Evolutionary conservation across 208 protist genomes (phyloP), one percentile per base, ranked within the genome.

Genomic region (Jaenimonas drosophilae): DNA sequence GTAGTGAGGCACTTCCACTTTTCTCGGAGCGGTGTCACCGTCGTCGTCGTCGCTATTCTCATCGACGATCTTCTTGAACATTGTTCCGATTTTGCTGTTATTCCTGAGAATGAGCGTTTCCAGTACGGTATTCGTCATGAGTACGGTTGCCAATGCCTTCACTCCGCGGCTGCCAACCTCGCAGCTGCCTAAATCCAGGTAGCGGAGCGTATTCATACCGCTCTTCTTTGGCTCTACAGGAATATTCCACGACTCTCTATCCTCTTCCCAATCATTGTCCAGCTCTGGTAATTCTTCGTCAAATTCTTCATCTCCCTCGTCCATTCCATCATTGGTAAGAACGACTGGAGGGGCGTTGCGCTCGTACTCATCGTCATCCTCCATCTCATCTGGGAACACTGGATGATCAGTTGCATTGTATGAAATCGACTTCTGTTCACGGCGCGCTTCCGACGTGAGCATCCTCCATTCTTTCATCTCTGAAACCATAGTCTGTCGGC

Each of bases 161-260:
- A 87, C 30, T 7, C 80, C 79, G 2, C 49, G 53, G 51, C 55
- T 65, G 19, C 64, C 63, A 49, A 92, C 76, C 41, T 62, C 49
- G 46, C 79, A 87, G 46, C 80, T 79, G 11, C 62, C 58, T 2
- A 92, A 41, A 49, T 92, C 80, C n/a, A 92, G 51, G 12, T 71
- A 53, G 17, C 56, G 50, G 16, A 92, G 26, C 5, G 69, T 70
- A 31, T 64, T 49, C 51, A 89, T 67, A 21, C 84, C 78, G 26
- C 52, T 54, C 47, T 88, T 87, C 1, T 44, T 52, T 24, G 57
- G 56, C 17, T 45, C 25, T 38, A 71, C 48, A 0, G 57, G 48
- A 16, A 54, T 51, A 26, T 48, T 41, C 59, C 59, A 75, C 21
- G 53, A 55, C 7, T 49, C 54, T 44, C 32, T 11, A 6, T 42